These are phyloP conservation scores for Marchantia polymorpha DNA, from an alignment of 225 moss, liverwort and hornwort genomes.

Conservation along the genomic window DNA sequence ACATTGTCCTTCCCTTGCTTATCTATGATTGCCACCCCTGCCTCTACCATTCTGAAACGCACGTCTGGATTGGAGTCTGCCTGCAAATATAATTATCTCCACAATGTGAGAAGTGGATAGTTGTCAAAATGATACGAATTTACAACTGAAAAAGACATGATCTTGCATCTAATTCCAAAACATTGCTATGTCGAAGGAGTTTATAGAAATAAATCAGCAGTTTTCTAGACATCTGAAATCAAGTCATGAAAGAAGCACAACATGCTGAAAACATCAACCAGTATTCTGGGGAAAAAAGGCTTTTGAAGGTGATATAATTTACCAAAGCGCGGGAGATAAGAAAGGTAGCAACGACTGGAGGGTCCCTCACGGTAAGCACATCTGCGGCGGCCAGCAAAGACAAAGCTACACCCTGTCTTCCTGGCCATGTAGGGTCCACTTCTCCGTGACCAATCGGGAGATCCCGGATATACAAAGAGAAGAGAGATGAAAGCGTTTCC, in stretches of 20 bases:
- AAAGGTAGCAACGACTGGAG: slow-evolving; percentile 79
- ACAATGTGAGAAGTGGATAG: slow-evolving; percentile 2
- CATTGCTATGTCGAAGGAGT: too few relatives aligned
- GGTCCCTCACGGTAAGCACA: slow-evolving; percentile 76
- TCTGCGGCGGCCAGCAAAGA: slow-evolving; percentile 85
- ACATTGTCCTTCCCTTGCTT: slow-evolving; percentile 92
- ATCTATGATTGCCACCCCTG: slow-evolving; percentile 91
- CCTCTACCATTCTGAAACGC: slow-evolving; percentile 88
- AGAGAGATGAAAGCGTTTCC: slow-evolving; percentile 69
- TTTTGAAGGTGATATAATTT: not conserved
- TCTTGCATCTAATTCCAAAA: too few relatives aligned
- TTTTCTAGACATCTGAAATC: too few relatives aligned
- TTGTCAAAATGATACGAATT: too few relatives aligned
- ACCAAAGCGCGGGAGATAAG: slow-evolving; percentile 97
- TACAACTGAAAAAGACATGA: too few relatives aligned
- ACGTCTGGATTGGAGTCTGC: slow-evolving; percentile 86
- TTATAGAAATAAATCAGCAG: too few relatives aligned
- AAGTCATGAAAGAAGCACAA: too few relatives aligned
- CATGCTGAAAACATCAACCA: not conserved
- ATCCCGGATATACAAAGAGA: slow-evolving; percentile 71
- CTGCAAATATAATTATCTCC: slow-evolving; percentile 37
- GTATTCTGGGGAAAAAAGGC: not conserved
- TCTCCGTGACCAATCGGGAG: slow-evolving; percentile 66
- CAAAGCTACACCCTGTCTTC: slow-evolving; percentile 90
- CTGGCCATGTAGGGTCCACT: slow-evolving; percentile 76